phyloP scores from a whole-genome alignment of 1,284 basidiomycete genomes.

The Leccinum pachyderme region DNA sequence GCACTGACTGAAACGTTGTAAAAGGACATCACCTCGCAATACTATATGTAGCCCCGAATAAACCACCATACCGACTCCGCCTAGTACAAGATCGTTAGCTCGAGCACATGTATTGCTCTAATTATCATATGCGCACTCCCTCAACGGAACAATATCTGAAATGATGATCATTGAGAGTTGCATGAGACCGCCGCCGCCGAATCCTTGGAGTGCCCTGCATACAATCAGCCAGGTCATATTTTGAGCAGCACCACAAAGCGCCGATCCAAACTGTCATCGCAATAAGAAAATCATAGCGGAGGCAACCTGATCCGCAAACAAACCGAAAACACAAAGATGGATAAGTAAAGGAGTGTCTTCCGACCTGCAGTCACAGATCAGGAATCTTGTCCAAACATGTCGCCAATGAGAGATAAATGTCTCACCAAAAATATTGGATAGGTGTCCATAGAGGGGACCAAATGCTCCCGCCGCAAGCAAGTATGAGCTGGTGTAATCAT shows the following conservation, averaged over 20 bases:
- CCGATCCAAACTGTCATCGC: conserved; percentile 61
- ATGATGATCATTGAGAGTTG: conserved; percentile 70
- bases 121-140: conserved; percentile 52
- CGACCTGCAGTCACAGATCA: conserved; percentile 43
- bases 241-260: conserved; percentile 81
- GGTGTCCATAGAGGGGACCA: conserved; percentile 72
- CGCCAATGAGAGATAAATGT: background rate
- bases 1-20: conserved; percentile 19
- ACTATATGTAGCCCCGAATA: conserved; percentile 79
- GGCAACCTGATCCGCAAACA: conserved; percentile 12
- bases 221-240: conserved; percentile 73
- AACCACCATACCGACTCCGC: conserved; percentile 73
- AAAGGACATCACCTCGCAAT: conserved; percentile 42
- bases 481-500: conserved; percentile 52
- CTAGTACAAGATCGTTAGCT: conserved; percentile 34
- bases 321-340: conserved; percentile 73
- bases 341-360: conserved; percentile 70
- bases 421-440: conserved; percentile 57
- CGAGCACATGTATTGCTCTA: background rate
- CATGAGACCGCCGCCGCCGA: conserved; percentile 79
- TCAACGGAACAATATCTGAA: conserved; percentile 75
- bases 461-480: conserved; percentile 68
- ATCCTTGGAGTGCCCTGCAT: conserved; percentile 77
- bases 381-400: conserved; percentile 49
- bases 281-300: background rate